Evolutionary conservation across 2,329 filamentous ascomycete genomes (phyloP).

Genomic region (Botrytis aclada): DNA sequence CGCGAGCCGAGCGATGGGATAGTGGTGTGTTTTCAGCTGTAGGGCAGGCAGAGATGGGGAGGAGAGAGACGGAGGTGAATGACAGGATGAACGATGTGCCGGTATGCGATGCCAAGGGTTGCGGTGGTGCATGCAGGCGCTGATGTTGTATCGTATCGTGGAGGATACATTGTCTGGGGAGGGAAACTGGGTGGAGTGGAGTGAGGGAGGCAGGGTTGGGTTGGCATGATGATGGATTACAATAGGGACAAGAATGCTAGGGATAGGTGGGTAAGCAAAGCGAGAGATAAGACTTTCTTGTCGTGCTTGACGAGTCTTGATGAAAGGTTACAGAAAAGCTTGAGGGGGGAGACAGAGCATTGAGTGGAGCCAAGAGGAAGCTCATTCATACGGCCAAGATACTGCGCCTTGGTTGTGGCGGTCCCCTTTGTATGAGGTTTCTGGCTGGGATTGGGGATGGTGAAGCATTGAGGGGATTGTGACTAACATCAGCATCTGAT

Average conservation of each 20-base stretch:
- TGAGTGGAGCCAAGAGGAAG: slow-evolving; percentile 16
- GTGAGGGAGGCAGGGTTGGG: not conserved
- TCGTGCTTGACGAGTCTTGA: slow-evolving; percentile 1
- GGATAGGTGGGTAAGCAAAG: not conserved
- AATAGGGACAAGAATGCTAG: not conserved
- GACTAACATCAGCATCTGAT: not conserved
- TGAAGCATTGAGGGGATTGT: not conserved
- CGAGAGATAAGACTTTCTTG: slow-evolving; percentile 16
- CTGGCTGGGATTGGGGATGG: not conserved
- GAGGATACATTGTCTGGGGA: not conserved
- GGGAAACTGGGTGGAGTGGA: not conserved
- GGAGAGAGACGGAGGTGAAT: not conserved
- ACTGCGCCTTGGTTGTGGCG: slow-evolving; percentile 13
- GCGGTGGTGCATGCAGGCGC: slow-evolving; percentile 1
- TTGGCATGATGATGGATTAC: not conserved
- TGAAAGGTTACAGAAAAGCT: slow-evolving; percentile 1
- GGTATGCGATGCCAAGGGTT: slow-evolving; percentile 2
- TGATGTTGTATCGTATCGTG: not conserved
- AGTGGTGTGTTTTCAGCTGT: not conserved
- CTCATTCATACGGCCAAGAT: slow-evolving; percentile 6
- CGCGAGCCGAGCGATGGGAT: not conserved
- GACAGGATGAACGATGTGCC: not conserved
- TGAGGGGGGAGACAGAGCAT: not conserved
- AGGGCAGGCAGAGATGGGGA: not conserved
- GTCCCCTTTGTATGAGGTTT: slow-evolving; percentile 4